Evolutionary conservation across 2,329 filamentous ascomycete species (phyloP), one percentile per base, ranked within the genome.

Genomic region (Pleurostoma richardsiae): DNA sequence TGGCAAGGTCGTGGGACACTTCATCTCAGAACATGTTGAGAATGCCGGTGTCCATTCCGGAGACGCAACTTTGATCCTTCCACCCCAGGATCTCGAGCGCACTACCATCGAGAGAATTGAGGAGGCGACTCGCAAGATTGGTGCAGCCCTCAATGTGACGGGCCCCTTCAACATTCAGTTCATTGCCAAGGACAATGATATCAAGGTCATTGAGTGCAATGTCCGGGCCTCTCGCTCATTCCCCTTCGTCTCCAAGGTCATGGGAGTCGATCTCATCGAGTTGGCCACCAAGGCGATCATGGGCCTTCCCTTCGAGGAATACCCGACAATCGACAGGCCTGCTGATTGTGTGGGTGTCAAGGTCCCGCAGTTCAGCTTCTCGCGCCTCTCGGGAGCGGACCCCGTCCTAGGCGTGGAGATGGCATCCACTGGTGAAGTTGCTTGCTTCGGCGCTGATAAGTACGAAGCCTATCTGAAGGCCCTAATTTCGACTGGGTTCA

Each of bases 161-260:
- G 94, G 94, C 43, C 94, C 94, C 27, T 96, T 87, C 80, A 99
- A 99, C 71, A 99, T 99, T 53, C 94, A 99, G 66, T 97, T 99
- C 73, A 99, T 99, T 60, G 94, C 94, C 59, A 97, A 97, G 74
- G 91, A 97, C 67, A 97, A 97, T 65, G 92, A 97, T 56, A 97
- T 99, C 76, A 97, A 97, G 77, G 94, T 99, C 55, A 99, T 99
- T 54, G 94, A 99, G 72, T 97, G 94, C 71, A 99, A 99, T 61
- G 94, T 97, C 50, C 86, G 94, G 53, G 94, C 94, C 11, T 96
- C 94, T 41, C 82, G 94, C 54, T 97, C 92, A 1, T 96, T 96
- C 78, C 94, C 94, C 51, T 99, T 99, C 63, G 91, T 97, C 11
- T 96, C 91, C 54, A 99, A 99, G 76, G 90, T 95, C 56, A 97